Base-by-base conservation (phyloP, 2,329 filamentous ascomycete species). In the Colletotrichum limetticola region DNA sequence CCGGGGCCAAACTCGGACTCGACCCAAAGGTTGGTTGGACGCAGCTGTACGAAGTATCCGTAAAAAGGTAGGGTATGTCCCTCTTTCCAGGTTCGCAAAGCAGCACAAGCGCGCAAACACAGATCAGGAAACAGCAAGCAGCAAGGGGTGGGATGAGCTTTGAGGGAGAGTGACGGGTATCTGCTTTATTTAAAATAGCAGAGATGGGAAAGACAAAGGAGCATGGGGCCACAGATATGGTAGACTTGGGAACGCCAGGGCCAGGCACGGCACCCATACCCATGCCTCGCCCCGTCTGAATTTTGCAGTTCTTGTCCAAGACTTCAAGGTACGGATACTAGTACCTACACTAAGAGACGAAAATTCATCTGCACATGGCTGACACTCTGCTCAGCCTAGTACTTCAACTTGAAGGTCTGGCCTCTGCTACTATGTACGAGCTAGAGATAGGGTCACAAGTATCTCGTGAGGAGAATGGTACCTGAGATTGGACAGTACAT, bases 21-120 rank as follows among this genome's bases (percentile, higher is more conserved):
- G 61, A 55, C 49, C 52, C 22, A 49, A 9, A n/a, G 28, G 16
- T 32, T 62, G 37, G n/a, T 35, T 53, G 32, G 28, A 19, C 32
- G 46, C 42, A 62, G 42, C 37, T 8, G 59, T 22, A 35, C 4
- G 1, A 12, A 12, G 32, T 35, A 16, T 63, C 26, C 60, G n/a
- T 32, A 52, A 55, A n/a, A 46, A 46, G 24, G 61, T 22, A 49
- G 19, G 42, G 42, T 49, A 49, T 49, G 42, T 22, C 7, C 16
- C n/a, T 63, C 32, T 53, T 53, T 19, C 37, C 37, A 42, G 37
- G 37, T 42, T 42, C 37, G 30, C 30, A 63, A 22, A 53, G 46
- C 37, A 53, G 46, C 46, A 49, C 61, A 64, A 64, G 61, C 22
- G 22, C 16, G 37, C 55, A 58, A 58, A 58, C n/a, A 35, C n/a